These are phyloP conservation scores for Trichoderma reesei DNA, from an alignment of 495 filamentous ascomycete species.

Conservation along the genomic window DNA sequence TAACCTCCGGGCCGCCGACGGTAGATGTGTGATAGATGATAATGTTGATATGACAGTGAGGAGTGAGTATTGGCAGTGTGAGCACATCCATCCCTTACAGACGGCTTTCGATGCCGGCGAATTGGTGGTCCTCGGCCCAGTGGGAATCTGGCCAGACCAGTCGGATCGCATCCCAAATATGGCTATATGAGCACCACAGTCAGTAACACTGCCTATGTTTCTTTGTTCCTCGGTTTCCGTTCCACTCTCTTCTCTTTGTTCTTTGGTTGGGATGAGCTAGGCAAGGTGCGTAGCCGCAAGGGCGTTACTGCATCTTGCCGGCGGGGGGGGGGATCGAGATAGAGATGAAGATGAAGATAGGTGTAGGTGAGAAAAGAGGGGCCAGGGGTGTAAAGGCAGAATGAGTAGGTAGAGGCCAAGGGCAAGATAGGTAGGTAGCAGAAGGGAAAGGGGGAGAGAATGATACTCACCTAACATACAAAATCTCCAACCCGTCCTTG, in stretches of 20 bases:
- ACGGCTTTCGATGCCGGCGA: slow-evolving; percentile 24
- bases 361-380: too few species aligned
- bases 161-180: slow-evolving; percentile 83
- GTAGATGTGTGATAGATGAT: background rate
- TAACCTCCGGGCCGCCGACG: background rate
- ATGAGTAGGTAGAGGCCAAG: too few species aligned
- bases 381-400: too few species aligned
- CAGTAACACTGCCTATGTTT: slow-evolving; percentile 13
- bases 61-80: too few species aligned
- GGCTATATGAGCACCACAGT: slow-evolving; percentile 34
- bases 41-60: too few species aligned
- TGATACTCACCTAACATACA: slow-evolving; percentile 65
- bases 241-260: background rate
- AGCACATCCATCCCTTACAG: slow-evolving; percentile 16
- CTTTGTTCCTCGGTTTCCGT: background rate
- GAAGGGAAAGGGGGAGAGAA: background rate
- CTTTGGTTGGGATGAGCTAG: background rate
- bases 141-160: slow-evolving; percentile 75
- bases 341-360: background rate
- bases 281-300: background rate
- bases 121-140: slow-evolving; percentile 62
- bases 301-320: background rate
- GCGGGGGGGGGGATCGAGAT: too few species aligned
- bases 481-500: slow-evolving; percentile 74
- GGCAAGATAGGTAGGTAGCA: too few species aligned